Conservation (phyloP, 768 basidiomycete species). For the Sarcomyxa edulis region DNA sequence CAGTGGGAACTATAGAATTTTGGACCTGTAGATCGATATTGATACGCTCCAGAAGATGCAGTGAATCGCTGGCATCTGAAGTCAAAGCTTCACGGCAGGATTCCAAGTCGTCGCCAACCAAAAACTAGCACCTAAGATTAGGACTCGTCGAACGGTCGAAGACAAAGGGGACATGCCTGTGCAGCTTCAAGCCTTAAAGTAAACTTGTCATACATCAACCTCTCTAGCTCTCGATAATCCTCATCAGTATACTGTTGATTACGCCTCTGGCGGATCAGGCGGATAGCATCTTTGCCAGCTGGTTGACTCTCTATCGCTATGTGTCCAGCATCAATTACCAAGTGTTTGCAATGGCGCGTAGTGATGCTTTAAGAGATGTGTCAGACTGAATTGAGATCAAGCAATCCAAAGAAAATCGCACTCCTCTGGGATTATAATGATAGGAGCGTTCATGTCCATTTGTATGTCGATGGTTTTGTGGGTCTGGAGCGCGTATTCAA, state of each 20-base stretch:
- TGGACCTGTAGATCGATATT: slow-evolving; percentile 87
- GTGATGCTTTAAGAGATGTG: slow-evolving; percentile 51
- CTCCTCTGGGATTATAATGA: slow-evolving; percentile 97
- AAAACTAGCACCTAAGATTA: slow-evolving; percentile 57
- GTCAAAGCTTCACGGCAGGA: slow-evolving; percentile 78
- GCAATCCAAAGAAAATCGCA: slow-evolving; percentile 24
- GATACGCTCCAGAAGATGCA: slow-evolving; percentile 90
- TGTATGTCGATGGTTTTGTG: slow-evolving; percentile 97
- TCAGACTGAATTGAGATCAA: slow-evolving; percentile 4
- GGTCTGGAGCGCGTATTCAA: slow-evolving; percentile 88
- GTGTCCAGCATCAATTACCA: slow-evolving; percentile 94
- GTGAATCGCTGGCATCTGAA: slow-evolving; percentile 44
- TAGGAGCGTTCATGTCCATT: slow-evolving; percentile 93
- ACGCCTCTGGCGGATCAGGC: slow-evolving; percentile 76
- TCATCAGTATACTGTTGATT: slow-evolving; percentile 81
- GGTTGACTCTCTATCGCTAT: slow-evolving; percentile 90
- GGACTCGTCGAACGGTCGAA: slow-evolving; percentile 4
- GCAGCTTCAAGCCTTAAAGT: slow-evolving; percentile 79
- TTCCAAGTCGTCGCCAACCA: slow-evolving; percentile 81
- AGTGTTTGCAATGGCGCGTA: slow-evolving; percentile 70
- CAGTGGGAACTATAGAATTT: slow-evolving; percentile 87
- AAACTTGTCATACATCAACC: slow-evolving; percentile 93
- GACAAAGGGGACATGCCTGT: slow-evolving; percentile 51
- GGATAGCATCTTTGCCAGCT: slow-evolving; percentile 75
- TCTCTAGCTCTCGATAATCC: slow-evolving; percentile 82